Evolutionary conservation across 139 green algal species (phyloP), one percentile per base, ranked within the genome.

Genomic region (Chlorella sorokiniana): DNA sequence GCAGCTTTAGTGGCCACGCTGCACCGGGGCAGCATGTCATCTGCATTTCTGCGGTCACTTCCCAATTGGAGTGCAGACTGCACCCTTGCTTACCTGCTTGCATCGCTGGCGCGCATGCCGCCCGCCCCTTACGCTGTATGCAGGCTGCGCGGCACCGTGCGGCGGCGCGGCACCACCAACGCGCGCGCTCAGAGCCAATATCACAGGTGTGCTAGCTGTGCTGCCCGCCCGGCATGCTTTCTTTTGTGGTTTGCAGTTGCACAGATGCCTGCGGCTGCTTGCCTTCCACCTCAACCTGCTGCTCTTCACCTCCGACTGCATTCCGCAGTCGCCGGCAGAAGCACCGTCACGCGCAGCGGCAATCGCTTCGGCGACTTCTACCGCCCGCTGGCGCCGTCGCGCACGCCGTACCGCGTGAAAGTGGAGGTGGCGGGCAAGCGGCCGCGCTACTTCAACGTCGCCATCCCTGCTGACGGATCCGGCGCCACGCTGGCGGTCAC

Each of bases 371-470:
- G 92, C n/a, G 88, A 87, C 69, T 95, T 87, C 45, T 88, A 77
- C 79, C 91, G 92, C 54, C 88, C 90, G 3, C 71, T 95, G 29
- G 87, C 88, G 2, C 92, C 92, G 2, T 90, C 90, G 41, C 83
- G 3, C 11, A 69, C 2, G 9, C 62, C 31, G 7, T 94, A 95
- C 83, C 86, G 41, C 5, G 61, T 94, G 35, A 59, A n/a, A 8
- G 84, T 84, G 64, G 37, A n/a, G 7, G 59, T 83, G 22, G 23
- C 44, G 0, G 86, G 86, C 54, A 89, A 78, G 40, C n/a, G 37
- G 27, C 31, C 48, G 2, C 45, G 37, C n/a, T 63, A 33, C 2
- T 77, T 77, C 44, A 61, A 54, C 3, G 45, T 87, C 11, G 71
- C 38, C 4, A 64, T 90, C 29, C 86, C 84, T 0, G 37, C 14